These are phyloP conservation scores for Geotrichum citri-aurantii DNA, from an alignment of 1,139 yeast species.

Conservation along the genomic window DNA sequence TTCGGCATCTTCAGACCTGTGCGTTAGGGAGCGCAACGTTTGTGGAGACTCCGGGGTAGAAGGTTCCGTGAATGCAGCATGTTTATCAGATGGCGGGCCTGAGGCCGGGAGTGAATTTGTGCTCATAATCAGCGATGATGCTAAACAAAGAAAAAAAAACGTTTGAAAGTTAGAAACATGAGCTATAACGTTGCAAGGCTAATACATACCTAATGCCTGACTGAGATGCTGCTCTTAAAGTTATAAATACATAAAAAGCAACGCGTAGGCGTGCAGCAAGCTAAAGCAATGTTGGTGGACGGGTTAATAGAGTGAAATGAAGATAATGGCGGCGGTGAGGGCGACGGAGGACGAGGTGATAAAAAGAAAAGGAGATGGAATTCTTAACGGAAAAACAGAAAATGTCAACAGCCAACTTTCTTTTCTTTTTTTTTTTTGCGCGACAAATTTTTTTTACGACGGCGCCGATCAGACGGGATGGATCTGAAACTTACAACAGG, in stretches of 20 bases:
- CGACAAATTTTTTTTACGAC: neutral
- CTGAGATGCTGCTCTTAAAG: neutral
- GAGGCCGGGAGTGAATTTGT: neutral
- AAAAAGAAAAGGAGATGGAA: neutral
- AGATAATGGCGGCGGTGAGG: neutral
- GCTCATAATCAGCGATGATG: neutral
- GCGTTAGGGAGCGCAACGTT: neutral
- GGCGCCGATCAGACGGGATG: neutral
- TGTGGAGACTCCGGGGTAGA: neutral
- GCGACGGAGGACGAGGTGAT: neutral
- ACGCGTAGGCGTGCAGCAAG: no score
- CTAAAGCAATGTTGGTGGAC: neutral
- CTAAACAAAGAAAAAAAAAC: neutral
- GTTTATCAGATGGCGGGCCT: neutral
- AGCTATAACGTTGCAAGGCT: neutral
- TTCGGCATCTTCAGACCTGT: neutral
- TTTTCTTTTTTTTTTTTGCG: neutral
- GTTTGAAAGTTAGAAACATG: neutral
- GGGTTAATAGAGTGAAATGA: neutral
- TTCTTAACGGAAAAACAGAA: neutral
- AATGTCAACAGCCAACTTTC: neutral
- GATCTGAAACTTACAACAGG: neutral
- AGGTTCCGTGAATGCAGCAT: neutral
- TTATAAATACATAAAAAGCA: no score
- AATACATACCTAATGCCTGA: neutral